These are phyloP conservation scores for Naumovozyma baii DNA, from an alignment of 805 yeast genomes.

Conservation along the genomic window DNA sequence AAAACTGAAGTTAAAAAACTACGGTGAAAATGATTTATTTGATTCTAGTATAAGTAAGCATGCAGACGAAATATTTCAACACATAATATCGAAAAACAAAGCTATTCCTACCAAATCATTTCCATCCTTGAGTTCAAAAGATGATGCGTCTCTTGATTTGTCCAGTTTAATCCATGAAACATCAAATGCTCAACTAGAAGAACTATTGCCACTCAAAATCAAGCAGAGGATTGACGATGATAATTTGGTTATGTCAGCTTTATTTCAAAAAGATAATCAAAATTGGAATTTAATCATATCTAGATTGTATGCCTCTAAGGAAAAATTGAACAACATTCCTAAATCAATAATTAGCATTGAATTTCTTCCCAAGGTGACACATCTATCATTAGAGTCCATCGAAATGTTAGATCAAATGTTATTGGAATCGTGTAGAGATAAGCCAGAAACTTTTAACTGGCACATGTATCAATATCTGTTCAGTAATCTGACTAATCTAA, in stretches of 20 bases:
- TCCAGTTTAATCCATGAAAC: slow-evolving; percentile 14
- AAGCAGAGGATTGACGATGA: slow-evolving; percentile 18
- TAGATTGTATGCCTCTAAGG: slow-evolving; percentile 8
- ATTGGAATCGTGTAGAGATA: slow-evolving; percentile 9
- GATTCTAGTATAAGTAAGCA: background rate
- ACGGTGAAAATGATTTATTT: slow-evolving; percentile 4
- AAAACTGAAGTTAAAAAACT: slow-evolving; percentile 5
- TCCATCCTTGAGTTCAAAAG: no score
- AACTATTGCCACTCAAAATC: slow-evolving; percentile 15
- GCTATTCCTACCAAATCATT: no score
- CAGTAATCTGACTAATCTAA: slow-evolving; percentile 11
- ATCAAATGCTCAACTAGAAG: slow-evolving; percentile 8
- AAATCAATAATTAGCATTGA: slow-evolving; percentile 4
- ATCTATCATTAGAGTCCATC: slow-evolving; percentile 19
- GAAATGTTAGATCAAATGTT: slow-evolving; percentile 22
- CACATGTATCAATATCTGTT: slow-evolving; percentile 23
- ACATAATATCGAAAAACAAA: background rate
- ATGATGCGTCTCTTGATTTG: slow-evolving; percentile 5
- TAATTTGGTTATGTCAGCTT: slow-evolving; percentile 13
- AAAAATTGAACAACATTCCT: slow-evolving; percentile 8
- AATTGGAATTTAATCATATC: slow-evolving; percentile 24
- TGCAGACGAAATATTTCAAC: slow-evolving; percentile 2
- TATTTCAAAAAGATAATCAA: slow-evolving; percentile 15
- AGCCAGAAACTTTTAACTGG: slow-evolving; percentile 7
- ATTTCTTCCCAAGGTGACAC: slow-evolving; percentile 7